Evolutionary conservation across 768 basidiomycete species (phyloP).

Genomic region (Phlegmacium glaucopus): DNA sequence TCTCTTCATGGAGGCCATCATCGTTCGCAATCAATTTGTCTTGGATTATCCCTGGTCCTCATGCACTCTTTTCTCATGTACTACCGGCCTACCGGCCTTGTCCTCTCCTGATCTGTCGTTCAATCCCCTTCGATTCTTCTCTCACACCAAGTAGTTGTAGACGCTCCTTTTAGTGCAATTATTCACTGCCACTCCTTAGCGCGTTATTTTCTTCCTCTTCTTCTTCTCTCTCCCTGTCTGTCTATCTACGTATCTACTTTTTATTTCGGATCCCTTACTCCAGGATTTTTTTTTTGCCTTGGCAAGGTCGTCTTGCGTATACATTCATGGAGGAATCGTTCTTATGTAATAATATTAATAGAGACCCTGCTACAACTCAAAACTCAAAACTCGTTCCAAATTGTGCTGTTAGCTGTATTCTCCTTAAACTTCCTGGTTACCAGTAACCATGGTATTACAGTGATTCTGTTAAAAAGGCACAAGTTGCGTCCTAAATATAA

Average conservation of each 20-base stretch:
- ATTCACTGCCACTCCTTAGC: constrained; percentile 14
- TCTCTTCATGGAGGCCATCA: constrained; percentile 8
- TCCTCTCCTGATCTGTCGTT: constrained; percentile 13
- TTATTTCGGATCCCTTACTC: constrained; percentile 34
- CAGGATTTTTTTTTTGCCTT: constrained; percentile 24
- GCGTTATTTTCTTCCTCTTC: constrained; percentile 4
- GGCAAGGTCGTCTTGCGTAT: constrained; percentile 28
- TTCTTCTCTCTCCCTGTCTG: background rate
- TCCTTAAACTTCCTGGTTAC: background rate
- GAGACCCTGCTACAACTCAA: constrained; percentile 32
- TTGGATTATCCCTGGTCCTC: constrained; percentile 2
- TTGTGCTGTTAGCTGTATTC: background rate
- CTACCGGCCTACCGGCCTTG: constrained; percentile 20
- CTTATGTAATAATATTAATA: constrained; percentile 40
- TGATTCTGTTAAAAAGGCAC: too few relatives aligned
- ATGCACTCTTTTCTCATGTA: constrained; percentile 16
- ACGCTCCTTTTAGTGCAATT: constrained; percentile 15
- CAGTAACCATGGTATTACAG: too few relatives aligned
- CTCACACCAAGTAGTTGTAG: constrained; percentile 16
- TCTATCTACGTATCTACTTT: constrained; percentile 29
- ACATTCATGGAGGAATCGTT: constrained; percentile 30
- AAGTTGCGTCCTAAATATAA: too few relatives aligned
- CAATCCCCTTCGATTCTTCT: constrained; percentile 9
- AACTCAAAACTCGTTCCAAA: too few relatives aligned
- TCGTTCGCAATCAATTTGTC: background rate